Evolutionary conservation across 176 grass and related monocot genomes (phyloP).

Genomic region (Oryza rufipogon): DNA sequence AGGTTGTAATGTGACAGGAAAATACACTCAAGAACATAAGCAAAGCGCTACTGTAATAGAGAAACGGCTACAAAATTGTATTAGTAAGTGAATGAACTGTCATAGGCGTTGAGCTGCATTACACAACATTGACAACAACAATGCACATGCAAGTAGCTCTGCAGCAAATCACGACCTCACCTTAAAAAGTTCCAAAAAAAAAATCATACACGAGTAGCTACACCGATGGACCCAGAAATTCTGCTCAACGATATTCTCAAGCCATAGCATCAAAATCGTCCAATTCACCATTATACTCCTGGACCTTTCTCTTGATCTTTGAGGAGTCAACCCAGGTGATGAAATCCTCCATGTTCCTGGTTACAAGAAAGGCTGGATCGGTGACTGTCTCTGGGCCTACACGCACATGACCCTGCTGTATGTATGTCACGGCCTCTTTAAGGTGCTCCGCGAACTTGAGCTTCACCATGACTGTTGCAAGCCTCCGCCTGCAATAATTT

Average conservation of each 20-base stretch:
- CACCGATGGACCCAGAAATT: neutral
- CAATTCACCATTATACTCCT: conserved; percentile 66
- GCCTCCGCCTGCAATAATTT: conserved; percentile 56
- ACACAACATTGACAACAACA: neutral
- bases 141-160: conserved; percentile 11
- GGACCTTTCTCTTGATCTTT: conserved; percentile 74
- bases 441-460: conserved; percentile 89
- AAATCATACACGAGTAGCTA: conserved; percentile 1
- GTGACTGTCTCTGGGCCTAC: conserved; percentile 78
- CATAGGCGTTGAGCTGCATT: neutral
- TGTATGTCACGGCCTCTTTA: conserved; percentile 87
- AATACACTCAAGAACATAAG: neutral
- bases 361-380: conserved; percentile 85
- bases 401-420: conserved; percentile 80
- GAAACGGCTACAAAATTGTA: neutral
- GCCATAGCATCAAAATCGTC: conserved; percentile 78
- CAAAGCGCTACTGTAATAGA: neutral
- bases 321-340: conserved; percentile 90
- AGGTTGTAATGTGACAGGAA: neutral
- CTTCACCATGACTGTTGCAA: conserved; percentile 77
- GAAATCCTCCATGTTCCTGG: conserved; percentile 97
- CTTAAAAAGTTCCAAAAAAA: neutral
- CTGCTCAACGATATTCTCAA: conserved; percentile 29
- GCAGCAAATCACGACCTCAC: neutral
- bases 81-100: neutral